Conservation (phyloP, 2,329 filamentous ascomycete genomes). For the Aspergillus sp. region DNA sequence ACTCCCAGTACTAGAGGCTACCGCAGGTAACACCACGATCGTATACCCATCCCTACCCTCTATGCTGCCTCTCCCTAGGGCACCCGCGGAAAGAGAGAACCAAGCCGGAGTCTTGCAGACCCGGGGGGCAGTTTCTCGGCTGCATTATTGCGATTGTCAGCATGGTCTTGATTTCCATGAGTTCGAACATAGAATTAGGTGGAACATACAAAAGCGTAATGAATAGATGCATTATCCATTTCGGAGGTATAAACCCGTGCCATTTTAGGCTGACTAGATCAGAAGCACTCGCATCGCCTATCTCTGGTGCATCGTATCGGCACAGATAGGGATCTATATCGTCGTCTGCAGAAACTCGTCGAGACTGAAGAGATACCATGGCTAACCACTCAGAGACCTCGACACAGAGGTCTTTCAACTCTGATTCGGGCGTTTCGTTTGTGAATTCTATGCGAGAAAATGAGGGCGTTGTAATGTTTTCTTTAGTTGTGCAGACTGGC, state of each 20-base stretch:
- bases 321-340: conserved; percentile 45
- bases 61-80: conserved; percentile 36
- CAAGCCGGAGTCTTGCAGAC: conserved; percentile 21
- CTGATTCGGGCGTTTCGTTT: conserved; percentile 37
- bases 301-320: conserved; percentile 41
- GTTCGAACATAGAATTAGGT: background rate
- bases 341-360: conserved; percentile 37
- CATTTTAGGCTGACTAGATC: conserved; percentile 43
- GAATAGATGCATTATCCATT: conserved; percentile 42
- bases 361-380: conserved; percentile 50
- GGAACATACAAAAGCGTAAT: conserved; percentile 36
- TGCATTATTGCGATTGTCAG: conserved; percentile 5
- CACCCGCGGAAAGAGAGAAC: conserved; percentile 35
- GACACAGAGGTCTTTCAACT: conserved; percentile 61
- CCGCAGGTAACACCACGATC: conserved; percentile 25
- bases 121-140: conserved; percentile 18
- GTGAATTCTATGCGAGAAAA: conserved; percentile 28
- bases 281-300: conserved; percentile 20
- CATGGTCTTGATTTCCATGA: background rate
- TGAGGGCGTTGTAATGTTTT: conserved; percentile 31
- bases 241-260: conserved; percentile 41
- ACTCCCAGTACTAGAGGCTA: background rate
- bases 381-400: conserved; percentile 64
- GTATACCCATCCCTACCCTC: conserved; percentile 43
- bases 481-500: conserved; percentile 24